These are phyloP conservation scores for Pholiota microspora DNA, from an alignment of 768 basidiomycete species.

Conservation along the genomic window DNA sequence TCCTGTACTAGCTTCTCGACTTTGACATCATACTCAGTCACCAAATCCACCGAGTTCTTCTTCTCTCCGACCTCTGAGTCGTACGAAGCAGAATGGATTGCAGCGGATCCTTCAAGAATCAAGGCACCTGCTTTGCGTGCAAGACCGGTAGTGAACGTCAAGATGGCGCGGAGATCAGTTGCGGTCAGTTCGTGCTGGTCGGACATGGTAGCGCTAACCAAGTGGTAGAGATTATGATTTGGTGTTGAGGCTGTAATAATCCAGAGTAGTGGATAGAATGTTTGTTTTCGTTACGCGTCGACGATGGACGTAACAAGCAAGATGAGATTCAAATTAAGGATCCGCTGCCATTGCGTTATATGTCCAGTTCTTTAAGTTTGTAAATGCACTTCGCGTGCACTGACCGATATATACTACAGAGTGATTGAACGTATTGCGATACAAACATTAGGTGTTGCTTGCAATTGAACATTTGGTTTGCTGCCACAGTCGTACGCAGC, in stretches of 20 bases:
- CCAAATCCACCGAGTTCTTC: constrained; percentile 92
- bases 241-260: background rate
- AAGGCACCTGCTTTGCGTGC: constrained; percentile 73
- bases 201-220: constrained; percentile 28
- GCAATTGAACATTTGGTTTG: too few relatives aligned
- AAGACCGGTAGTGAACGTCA: constrained; percentile 67
- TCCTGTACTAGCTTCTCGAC: constrained; percentile 84
- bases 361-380: too few relatives aligned
- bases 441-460: too few relatives aligned
- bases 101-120: constrained; percentile 76
- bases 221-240: background rate
- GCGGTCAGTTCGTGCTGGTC: constrained; percentile 34
- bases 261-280: background rate
- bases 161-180: constrained; percentile 54
- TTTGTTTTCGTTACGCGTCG: too few relatives aligned
- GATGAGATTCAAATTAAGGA: too few relatives aligned
- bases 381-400: too few relatives aligned
- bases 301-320: too few relatives aligned
- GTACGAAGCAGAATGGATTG: constrained; percentile 52
- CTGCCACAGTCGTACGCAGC: too few relatives aligned
- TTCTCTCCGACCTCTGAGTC: constrained; percentile 70
- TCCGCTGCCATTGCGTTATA: too few relatives aligned
- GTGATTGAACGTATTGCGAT: too few relatives aligned
- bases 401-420: too few relatives aligned
- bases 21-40: constrained; percentile 91